Conservation (phyloP, 176 grass and related monocot species). For the Leersia perrieri region DNA sequence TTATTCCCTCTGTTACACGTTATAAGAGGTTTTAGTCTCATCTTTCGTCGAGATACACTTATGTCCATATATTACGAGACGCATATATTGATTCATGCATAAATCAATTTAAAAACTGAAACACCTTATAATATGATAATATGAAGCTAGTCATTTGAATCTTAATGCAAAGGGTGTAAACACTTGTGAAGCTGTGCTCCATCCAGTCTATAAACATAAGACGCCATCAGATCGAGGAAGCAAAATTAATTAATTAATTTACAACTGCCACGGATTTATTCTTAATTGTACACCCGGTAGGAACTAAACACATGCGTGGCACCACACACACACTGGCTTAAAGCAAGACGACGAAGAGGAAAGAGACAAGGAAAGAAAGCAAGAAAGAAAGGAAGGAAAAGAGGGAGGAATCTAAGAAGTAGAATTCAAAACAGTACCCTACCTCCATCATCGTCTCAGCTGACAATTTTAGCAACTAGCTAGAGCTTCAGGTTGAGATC, state of each 20-base stretch:
- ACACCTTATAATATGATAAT: no score
- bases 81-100: no score
- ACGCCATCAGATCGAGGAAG: not conserved
- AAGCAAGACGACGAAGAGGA: not conserved
- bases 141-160: not conserved
- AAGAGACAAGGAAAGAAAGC: not conserved
- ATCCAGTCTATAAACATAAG: no score
- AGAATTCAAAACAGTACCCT: not conserved
- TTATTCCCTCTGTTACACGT: no score
- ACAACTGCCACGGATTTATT: not conserved
- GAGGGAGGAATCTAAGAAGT: not conserved
- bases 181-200: no score
- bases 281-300: slow-evolving; percentile 1
- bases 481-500: slow-evolving; percentile 69
- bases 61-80: no score
- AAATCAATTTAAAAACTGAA: no score
- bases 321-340: not conserved
- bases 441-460: not conserved
- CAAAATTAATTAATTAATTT: not conserved
- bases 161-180: no score
- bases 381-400: not conserved
- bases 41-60: no score
- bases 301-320: not conserved
- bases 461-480: no score
- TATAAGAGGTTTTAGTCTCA: no score